Evolutionary conservation across 441 rosid species (phyloP).

Genomic region (Pelargonium fulgidum): DNA sequence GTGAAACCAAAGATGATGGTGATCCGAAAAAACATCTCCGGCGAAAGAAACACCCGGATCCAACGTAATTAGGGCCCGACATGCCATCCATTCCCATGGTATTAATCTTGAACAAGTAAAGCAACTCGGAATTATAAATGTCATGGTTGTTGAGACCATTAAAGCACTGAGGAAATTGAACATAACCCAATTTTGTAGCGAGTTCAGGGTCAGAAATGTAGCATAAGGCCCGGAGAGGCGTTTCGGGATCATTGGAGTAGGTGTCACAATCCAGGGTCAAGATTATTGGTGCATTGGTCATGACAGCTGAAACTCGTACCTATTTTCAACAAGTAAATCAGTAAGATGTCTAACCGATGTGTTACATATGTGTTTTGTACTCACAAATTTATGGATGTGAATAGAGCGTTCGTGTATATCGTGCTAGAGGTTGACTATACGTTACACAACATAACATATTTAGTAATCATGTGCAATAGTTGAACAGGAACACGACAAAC

Average conservation of each 20-base stretch:
- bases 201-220: slow-evolving; percentile 36
- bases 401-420: too few relatives aligned
- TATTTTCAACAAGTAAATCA: not conserved
- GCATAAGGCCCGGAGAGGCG: slow-evolving; percentile 44
- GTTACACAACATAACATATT: too few relatives aligned
- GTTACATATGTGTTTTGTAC: too few relatives aligned
- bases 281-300: slow-evolving; percentile 57
- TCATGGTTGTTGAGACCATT: slow-evolving; percentile 45
- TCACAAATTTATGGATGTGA: too few relatives aligned
- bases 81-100: slow-evolving; percentile 41
- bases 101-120: slow-evolving; percentile 28
- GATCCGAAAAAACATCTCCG: slow-evolving; percentile 42
- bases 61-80: slow-evolving; percentile 40
- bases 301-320: slow-evolving; percentile 58
- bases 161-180: slow-evolving; percentile 68
- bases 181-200: slow-evolving; percentile 27
- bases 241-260: slow-evolving; percentile 54
- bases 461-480: too few relatives aligned
- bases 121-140: slow-evolving; percentile 38
- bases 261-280: slow-evolving; percentile 69
- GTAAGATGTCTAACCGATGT: too few relatives aligned
- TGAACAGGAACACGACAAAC: too few relatives aligned
- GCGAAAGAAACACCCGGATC: slow-evolving; percentile 48
- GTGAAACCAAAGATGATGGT: slow-evolving; percentile 20
- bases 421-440: too few relatives aligned